phyloP scores from a whole-genome alignment of 768 basidiomycete species.

The Tulasnella calospora region DNA sequence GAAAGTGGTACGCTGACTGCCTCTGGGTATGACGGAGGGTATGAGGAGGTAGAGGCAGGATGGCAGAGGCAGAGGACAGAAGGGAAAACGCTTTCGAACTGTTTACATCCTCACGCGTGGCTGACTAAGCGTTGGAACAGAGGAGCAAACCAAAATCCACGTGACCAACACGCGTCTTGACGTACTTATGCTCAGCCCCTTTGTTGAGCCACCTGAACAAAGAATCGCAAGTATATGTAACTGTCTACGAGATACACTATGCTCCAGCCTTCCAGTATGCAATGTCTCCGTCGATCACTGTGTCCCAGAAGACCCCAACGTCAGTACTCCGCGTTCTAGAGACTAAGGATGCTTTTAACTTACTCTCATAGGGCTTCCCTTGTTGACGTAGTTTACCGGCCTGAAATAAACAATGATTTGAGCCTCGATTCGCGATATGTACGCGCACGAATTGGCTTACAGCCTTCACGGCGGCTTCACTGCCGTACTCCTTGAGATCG shows the following conservation, averaged over 20 bases:
- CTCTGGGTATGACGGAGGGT: conserved; percentile 13
- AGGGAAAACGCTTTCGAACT: conserved; percentile 12
- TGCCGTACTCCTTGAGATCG: conserved; percentile 86
- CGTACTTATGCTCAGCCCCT: conserved; percentile 13
- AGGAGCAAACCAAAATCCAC: neutral
- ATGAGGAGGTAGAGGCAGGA: neutral
- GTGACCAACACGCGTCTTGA: conserved; percentile 6
- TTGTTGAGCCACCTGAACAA: neutral
- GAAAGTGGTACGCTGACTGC: conserved; percentile 1
- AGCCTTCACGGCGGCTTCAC: conserved; percentile 87
- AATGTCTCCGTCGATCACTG: conserved; percentile 85
- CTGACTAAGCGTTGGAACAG: neutral
- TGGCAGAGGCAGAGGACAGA: conserved; percentile 11
- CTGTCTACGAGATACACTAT: conserved; percentile 30
- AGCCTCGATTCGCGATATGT: neutral
- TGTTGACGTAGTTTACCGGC: conserved; percentile 90
- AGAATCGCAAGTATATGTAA: neutral
- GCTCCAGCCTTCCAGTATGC: conserved; percentile 86
- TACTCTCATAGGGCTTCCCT: conserved; percentile 94
- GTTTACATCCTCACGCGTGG: conserved; percentile 7
- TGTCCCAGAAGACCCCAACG: neutral
- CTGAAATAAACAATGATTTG: conserved; percentile 27
- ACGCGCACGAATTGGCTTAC: conserved; percentile 35
- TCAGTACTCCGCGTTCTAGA: neutral
- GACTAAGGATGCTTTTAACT: conserved; percentile 34